phyloP scores from a whole-genome alignment of 768 basidiomycete genomes.

The Pleurotus pulmonarius region DNA sequence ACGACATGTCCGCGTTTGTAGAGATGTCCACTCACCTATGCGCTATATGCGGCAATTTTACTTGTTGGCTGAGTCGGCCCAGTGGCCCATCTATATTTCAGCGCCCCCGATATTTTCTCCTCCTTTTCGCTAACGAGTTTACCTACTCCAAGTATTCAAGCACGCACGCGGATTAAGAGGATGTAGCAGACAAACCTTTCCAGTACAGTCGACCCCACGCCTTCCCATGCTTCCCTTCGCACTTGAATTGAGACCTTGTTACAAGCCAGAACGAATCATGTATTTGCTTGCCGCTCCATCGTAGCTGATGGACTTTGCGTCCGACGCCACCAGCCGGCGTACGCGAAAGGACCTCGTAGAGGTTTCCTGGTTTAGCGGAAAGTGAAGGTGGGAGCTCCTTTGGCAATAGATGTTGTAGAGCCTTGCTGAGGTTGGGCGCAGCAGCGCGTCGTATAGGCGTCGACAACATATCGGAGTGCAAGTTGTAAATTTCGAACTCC shows the following conservation, averaged over 20 bases:
- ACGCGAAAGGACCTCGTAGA: slow-evolving; percentile 72
- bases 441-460: slow-evolving; percentile 24
- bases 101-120: slow-evolving; percentile 61
- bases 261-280: slow-evolving; percentile 70
- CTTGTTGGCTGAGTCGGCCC: slow-evolving; percentile 41
- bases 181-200: slow-evolving; percentile 52
- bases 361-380: slow-evolving; percentile 50
- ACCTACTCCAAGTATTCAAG: slow-evolving; percentile 33
- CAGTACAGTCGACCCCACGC: slow-evolving; percentile 81
- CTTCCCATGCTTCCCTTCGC: slow-evolving; percentile 72
- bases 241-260: slow-evolving; percentile 68
- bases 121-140: slow-evolving; percentile 55
- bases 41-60: neutral
- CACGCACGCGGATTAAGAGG: neutral
- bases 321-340: slow-evolving; percentile 67
- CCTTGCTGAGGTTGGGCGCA: slow-evolving; percentile 15
- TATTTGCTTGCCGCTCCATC: slow-evolving; percentile 72
- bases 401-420: slow-evolving; percentile 58
- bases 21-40: slow-evolving; percentile 3
- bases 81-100: slow-evolving; percentile 73
- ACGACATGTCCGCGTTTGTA: no score
- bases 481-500: slow-evolving; percentile 21
- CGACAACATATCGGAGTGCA: slow-evolving; percentile 28
- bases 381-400: slow-evolving; percentile 57
- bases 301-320: slow-evolving; percentile 61